Evolutionary conservation across 108 stramenopile genomes (phyloP).

Genomic region (Poteriospumella lacustris): DNA sequence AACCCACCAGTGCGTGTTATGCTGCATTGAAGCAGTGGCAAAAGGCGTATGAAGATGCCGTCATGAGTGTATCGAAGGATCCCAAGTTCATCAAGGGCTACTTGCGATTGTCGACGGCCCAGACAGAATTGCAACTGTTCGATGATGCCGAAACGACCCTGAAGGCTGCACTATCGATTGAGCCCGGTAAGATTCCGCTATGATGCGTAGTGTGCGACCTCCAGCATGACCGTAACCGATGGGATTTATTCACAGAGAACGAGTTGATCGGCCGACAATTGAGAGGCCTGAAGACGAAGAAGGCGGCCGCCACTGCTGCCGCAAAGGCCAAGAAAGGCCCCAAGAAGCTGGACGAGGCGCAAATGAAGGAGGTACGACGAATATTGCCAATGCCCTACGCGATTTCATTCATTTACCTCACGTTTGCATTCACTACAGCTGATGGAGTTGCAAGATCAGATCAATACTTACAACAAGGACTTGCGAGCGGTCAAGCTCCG

Average conservation of each 20-base stretch:
- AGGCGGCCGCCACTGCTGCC: background rate
- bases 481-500: background rate
- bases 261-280: background rate
- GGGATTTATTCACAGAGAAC: conserved; percentile 12
- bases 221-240: background rate
- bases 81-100: conserved; percentile 22
- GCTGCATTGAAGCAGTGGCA: conserved; percentile 2
- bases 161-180: conserved; percentile 1
- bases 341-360: conserved; percentile 19
- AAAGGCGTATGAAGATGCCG: conserved; percentile 4
- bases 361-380: background rate
- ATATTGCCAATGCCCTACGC: background rate
- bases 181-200: background rate
- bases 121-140: background rate
- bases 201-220: background rate
- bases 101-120: background rate
- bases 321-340: background rate
- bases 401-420: background rate
- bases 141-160: conserved; percentile 24
- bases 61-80: conserved; percentile 11
- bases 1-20: conserved; percentile 14
- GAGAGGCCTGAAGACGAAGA: background rate
- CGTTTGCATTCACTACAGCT: background rate
- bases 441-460: conserved; percentile 22
- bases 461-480: background rate